These are phyloP conservation scores for Populus deltoides DNA, from an alignment of 345 rosid species.

Conservation along the genomic window DNA sequence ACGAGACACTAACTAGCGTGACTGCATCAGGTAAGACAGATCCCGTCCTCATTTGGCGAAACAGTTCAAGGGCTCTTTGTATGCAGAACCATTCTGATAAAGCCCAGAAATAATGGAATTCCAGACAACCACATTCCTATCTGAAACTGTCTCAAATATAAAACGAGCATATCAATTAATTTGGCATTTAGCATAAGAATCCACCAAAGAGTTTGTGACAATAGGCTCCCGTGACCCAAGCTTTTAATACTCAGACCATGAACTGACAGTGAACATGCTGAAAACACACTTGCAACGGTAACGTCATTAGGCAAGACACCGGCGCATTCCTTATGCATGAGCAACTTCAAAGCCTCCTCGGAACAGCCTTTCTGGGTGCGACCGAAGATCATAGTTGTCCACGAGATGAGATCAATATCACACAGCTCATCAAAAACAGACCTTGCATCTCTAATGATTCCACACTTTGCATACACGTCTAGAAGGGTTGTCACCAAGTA, in stretches of 20 bases:
- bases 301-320: constrained; percentile 11
- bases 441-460: constrained; percentile 25
- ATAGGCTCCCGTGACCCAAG: constrained; percentile 15
- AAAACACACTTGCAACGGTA: constrained; percentile 20
- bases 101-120: constrained; percentile 50
- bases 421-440: constrained; percentile 20
- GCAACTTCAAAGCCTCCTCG: constrained; percentile 21
- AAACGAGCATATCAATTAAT: constrained; percentile 29
- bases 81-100: constrained; percentile 41
- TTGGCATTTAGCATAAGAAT: constrained; percentile 54
- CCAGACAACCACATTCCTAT: constrained; percentile 56
- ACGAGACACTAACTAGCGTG: constrained; percentile 40
- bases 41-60: constrained; percentile 46
- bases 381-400: constrained; percentile 33
- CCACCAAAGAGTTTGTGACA: constrained; percentile 23
- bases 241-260: constrained; percentile 20
- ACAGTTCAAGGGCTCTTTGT: constrained; percentile 45
- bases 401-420: constrained; percentile 19
- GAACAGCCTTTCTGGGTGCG: constrained; percentile 14
- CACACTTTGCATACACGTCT: constrained; percentile 27
- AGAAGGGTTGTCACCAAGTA: constrained; percentile 38
- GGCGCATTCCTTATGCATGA: constrained; percentile 17
- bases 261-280: constrained; percentile 27
- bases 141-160: constrained; percentile 36
- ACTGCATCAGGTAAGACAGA: constrained; percentile 43